phyloP scores from a whole-genome alignment of 306 rosid species.

The Lathyrus sativus region DNA sequence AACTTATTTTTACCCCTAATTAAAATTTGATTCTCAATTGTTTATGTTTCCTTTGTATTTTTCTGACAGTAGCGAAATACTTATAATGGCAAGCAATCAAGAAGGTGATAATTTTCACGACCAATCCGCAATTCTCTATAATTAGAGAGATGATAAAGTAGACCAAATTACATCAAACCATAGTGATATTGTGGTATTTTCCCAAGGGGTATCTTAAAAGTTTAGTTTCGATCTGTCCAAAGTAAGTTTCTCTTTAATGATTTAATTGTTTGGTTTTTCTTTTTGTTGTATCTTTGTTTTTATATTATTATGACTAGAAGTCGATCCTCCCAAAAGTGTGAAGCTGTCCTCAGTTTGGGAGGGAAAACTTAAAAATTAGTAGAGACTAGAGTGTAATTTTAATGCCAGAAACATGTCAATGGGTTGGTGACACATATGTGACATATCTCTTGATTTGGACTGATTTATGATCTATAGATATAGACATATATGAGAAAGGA shows the following conservation, averaged over 20 bases:
- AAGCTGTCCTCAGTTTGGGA: background rate
- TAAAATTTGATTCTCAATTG: no score
- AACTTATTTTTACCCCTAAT: no score
- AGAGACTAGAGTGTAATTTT: no score
- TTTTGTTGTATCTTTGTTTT: background rate
- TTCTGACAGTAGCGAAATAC: no score
- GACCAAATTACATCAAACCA: background rate
- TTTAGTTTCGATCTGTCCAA: background rate
- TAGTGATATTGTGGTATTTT: background rate
- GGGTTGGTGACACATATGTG: no score
- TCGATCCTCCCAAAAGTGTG: background rate
- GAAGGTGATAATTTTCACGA: background rate
- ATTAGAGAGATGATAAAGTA: conserved; percentile 1
- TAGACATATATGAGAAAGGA: no score
- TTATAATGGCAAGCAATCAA: background rate
- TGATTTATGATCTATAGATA: no score
- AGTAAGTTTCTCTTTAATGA: background rate
- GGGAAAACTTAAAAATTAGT: no score
- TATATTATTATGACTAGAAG: background rate
- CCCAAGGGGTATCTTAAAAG: background rate
- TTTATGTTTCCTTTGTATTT: no score
- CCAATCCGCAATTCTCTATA: background rate
- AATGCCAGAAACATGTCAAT: no score
- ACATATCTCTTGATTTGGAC: no score
- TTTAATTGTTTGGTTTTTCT: background rate